Conservation (phyloP, 2,329 filamentous ascomycete species). For the Colletotrichum noveboracense region DNA sequence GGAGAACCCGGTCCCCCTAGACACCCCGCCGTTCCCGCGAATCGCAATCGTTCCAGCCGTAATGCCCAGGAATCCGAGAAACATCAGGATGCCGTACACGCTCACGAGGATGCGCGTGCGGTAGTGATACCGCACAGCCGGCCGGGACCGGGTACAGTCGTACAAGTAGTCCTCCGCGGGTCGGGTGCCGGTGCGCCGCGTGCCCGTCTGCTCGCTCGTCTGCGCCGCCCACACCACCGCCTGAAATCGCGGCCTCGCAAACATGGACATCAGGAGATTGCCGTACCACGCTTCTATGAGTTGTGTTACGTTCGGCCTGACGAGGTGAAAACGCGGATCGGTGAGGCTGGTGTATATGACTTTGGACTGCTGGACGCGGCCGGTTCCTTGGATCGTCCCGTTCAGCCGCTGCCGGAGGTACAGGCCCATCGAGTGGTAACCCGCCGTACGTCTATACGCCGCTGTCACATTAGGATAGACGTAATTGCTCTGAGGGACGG, state of each 20-base stretch:
- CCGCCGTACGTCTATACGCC: slow-evolving; percentile 31
- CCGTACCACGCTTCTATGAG: slow-evolving; percentile 33
- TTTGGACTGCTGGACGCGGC: slow-evolving; percentile 29
- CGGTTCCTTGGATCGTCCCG: slow-evolving; percentile 30
- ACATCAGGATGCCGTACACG: slow-evolving; percentile 34
- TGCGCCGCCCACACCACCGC: slow-evolving; percentile 35
- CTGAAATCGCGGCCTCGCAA: slow-evolving; percentile 36
- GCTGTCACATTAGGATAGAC: slow-evolving; percentile 26
- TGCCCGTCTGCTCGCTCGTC: slow-evolving; percentile 10
- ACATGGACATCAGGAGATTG: slow-evolving; percentile 37
- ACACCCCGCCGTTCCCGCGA: slow-evolving; percentile 30
- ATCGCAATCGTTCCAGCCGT: slow-evolving; percentile 32
- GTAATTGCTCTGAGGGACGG: slow-evolving; percentile 28
- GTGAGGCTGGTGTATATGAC: slow-evolving; percentile 45
- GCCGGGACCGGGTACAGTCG: slow-evolving; percentile 30
- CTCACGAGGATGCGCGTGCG: slow-evolving; percentile 32
- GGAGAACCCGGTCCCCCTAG: slow-evolving; percentile 37
- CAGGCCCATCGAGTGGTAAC: slow-evolving; percentile 35
- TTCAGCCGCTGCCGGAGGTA: slow-evolving; percentile 33
- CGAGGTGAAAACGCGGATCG: slow-evolving; percentile 29
- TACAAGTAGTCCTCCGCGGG: slow-evolving; percentile 14
- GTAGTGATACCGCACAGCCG: slow-evolving; percentile 31
- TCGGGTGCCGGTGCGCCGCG: slow-evolving; percentile 18
- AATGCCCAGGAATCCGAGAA: slow-evolving; percentile 28
- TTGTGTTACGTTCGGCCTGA: slow-evolving; percentile 24